phyloP scores from a whole-genome alignment of 495 filamentous ascomycete species.

The Aspergillus leporis region DNA sequence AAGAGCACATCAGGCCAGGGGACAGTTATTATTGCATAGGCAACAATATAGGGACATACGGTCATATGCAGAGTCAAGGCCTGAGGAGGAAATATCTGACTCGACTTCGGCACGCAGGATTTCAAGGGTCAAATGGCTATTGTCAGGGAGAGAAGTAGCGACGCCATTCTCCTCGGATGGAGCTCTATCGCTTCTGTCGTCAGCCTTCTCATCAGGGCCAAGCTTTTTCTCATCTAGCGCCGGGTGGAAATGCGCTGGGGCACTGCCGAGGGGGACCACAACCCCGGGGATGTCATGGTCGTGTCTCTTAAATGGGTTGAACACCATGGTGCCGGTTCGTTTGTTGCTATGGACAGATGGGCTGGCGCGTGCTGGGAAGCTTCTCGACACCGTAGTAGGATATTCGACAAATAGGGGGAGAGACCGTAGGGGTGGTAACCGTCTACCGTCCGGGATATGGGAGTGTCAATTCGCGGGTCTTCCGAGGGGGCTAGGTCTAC shows the following conservation, averaged over 20 bases:
- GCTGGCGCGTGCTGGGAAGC: slow-evolving; percentile 4
- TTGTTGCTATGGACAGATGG: slow-evolving; percentile 28
- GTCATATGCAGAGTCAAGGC: slow-evolving; percentile 53
- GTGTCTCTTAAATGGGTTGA: slow-evolving; percentile 54
- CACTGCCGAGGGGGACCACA: slow-evolving; percentile 52
- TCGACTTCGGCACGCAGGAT: slow-evolving; percentile 50
- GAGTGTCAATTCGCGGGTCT: slow-evolving; percentile 3
- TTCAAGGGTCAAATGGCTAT: slow-evolving; percentile 45
- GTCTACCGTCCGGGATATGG: background rate
- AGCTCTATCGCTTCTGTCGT: slow-evolving; percentile 31
- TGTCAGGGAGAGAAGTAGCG: slow-evolving; percentile 23
- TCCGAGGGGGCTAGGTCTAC: slow-evolving; percentile 11
- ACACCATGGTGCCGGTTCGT: slow-evolving; percentile 28
- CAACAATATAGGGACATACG: slow-evolving; percentile 41
- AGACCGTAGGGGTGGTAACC: background rate
- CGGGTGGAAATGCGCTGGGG: slow-evolving; percentile 32
- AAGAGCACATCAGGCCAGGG: background rate
- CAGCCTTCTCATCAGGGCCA: slow-evolving; percentile 25
- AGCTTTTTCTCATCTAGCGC: slow-evolving; percentile 27
- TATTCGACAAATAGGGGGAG: background rate
- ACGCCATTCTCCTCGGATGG: slow-evolving; percentile 35
- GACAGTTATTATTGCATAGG: background rate
- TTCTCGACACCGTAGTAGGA: slow-evolving; percentile 3
- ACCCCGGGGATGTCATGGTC: slow-evolving; percentile 50
- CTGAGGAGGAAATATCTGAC: slow-evolving; percentile 41